A percentile compares a stretch with the other conserved stretches of the same genome.
Evolutionary conservation across 2,329 filamentous ascomycete species (phyloP).

Genomic region (Ophiostoma perfectum): DNA sequence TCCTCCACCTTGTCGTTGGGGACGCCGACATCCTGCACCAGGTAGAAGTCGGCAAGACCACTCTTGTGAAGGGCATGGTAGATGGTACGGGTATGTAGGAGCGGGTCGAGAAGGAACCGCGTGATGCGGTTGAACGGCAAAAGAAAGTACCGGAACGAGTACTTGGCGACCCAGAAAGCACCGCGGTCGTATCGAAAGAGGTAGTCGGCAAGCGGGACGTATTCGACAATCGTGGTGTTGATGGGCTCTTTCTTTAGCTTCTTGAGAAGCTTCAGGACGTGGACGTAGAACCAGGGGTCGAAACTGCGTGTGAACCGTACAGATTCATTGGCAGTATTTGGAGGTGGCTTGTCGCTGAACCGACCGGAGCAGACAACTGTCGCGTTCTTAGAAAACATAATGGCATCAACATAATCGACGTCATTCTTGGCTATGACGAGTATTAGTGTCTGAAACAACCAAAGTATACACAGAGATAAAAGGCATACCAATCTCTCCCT

Average conservation of each 20-base stretch:
- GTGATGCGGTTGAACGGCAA: conserved; percentile 56
- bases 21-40: conserved; percentile 60
- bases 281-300: conserved; percentile 72
- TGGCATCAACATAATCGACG: conserved; percentile 62
- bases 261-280: conserved; percentile 46
- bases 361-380: conserved; percentile 58
- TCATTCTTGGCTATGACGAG: background rate
- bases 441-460: background rate
- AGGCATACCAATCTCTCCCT: conserved; percentile 30
- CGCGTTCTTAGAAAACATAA: conserved; percentile 53
- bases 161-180: conserved; percentile 61
- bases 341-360: conserved; percentile 45
- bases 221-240: conserved; percentile 35
- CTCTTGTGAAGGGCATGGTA: conserved; percentile 61
- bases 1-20: conserved; percentile 40
- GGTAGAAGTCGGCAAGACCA: conserved; percentile 53
- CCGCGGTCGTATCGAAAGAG: conserved; percentile 67
- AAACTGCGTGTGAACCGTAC: conserved; percentile 49
- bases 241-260: conserved; percentile 27
- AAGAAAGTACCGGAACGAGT: conserved; percentile 59
- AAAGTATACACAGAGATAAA: background rate
- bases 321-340: conserved; percentile 30
- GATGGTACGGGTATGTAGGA: conserved; percentile 59
- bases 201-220: conserved; percentile 59
- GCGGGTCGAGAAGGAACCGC: conserved; percentile 54